These are phyloP conservation scores for Phytopythium aichiense DNA, from an alignment of 352 stramenopile species.

Conservation along the genomic window DNA sequence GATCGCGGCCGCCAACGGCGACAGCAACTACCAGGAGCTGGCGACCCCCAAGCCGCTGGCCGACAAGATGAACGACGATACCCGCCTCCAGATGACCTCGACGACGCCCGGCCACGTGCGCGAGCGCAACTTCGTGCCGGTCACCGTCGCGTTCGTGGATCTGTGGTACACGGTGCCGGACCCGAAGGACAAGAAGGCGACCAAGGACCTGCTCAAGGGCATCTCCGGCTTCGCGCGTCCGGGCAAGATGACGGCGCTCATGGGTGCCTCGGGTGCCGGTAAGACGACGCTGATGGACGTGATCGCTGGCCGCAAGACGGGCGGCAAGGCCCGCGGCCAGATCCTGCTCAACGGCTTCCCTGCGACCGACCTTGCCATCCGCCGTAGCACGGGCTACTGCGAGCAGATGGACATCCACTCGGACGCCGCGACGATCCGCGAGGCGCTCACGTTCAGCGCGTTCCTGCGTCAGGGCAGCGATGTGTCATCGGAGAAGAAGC, in stretches of 20 bases:
- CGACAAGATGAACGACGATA: slow-evolving; percentile 1
- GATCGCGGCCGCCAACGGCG: not conserved
- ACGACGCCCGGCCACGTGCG: not conserved
- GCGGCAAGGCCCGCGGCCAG: slow-evolving; percentile 50
- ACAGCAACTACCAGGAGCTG: slow-evolving; percentile 13
- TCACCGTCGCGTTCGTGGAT: slow-evolving; percentile 33
- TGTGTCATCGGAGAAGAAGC: slow-evolving; percentile 27
- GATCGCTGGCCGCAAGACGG: slow-evolving; percentile 84
- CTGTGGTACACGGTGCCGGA: slow-evolving; percentile 38
- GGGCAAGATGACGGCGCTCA: slow-evolving; percentile 56
- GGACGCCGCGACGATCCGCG: slow-evolving; percentile 81
- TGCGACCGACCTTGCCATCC: slow-evolving; percentile 29
- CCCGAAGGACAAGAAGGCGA: slow-evolving; percentile 19
- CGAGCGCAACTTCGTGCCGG: slow-evolving; percentile 25
- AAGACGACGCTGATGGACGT: slow-evolving; percentile 89
- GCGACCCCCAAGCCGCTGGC: slow-evolving; percentile 10
- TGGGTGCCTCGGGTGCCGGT: slow-evolving; percentile 59
- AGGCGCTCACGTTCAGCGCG: slow-evolving; percentile 86
- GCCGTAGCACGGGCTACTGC: slow-evolving; percentile 42
- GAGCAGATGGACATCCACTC: slow-evolving; percentile 85
- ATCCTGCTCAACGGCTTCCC: slow-evolving; percentile 43
- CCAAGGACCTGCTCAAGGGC: slow-evolving; percentile 68
- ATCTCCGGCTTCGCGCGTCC: slow-evolving; percentile 49
- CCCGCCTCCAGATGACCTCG: slow-evolving; percentile 4
- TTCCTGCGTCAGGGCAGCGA: slow-evolving; percentile 51